These are phyloP conservation scores for Solanum bulbocastanum DNA, from an alignment of 257 asterid genomes.

Conservation along the genomic window DNA sequence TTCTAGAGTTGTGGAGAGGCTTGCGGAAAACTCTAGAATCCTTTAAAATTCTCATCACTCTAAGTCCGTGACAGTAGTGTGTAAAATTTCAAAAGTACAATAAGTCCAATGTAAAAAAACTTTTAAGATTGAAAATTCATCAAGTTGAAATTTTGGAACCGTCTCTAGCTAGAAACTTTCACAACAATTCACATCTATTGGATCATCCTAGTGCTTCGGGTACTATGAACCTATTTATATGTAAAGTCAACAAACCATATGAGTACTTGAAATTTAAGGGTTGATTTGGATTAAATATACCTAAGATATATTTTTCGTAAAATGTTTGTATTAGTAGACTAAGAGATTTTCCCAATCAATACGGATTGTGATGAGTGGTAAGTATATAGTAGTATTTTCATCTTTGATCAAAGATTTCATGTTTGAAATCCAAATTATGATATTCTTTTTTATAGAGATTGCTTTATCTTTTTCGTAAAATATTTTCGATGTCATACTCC, in stretches of 20 bases:
- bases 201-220: not conserved
- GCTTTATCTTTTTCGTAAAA: not conserved
- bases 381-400: not conserved
- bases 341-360: no score
- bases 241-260: not conserved
- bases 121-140: no score
- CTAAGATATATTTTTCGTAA: no score
- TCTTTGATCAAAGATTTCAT: not conserved
- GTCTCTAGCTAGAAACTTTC: not conserved
- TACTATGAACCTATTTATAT: not conserved
- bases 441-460: not conserved
- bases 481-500: rapidly evolving
- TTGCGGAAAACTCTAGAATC: no score
- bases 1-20: no score
- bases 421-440: not conserved
- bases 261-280: not conserved
- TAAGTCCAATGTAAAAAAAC: no score
- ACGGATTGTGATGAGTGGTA: not conserved
- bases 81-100: no score
- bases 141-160: not conserved
- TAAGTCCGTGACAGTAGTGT: no score
- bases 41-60: no score
- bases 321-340: no score
- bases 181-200: no score
- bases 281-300: not conserved